phyloP scores from a whole-genome alignment of 495 filamentous ascomycete species.

The Niebla homalea region DNA sequence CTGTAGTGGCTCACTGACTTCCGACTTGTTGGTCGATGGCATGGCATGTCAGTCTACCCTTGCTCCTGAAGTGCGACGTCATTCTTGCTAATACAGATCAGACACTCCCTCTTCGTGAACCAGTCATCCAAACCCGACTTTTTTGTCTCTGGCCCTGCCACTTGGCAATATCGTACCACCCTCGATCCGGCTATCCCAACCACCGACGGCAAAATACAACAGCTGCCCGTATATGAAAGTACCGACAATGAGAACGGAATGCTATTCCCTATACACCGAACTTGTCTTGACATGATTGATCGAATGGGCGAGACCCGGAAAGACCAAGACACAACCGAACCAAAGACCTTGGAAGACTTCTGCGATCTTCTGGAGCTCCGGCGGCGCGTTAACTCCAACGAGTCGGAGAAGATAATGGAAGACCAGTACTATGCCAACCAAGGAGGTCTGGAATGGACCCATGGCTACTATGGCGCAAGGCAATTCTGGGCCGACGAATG shows the following conservation, averaged over 20 bases:
- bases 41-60: background rate
- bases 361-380: background rate
- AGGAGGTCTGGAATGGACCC: background rate
- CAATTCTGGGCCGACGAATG: constrained; percentile 3
- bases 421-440: background rate
- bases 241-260: background rate
- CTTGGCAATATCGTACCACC: background rate
- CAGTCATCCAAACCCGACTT: background rate
- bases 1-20: background rate
- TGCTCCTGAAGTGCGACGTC: background rate
- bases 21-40: constrained; percentile 2
- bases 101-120: background rate
- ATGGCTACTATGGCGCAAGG: constrained; percentile 2
- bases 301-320: background rate
- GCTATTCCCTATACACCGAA: constrained; percentile 1
- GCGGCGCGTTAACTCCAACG: background rate
- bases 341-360: background rate
- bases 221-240: background rate
- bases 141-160: background rate
- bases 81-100: background rate
- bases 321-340: background rate
- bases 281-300: background rate
- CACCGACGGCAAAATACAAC: background rate
- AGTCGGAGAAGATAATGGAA: background rate
- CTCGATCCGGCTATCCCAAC: background rate